Conservation (phyloP, 805 yeast genomes). For the Candida chauliodis region DNA sequence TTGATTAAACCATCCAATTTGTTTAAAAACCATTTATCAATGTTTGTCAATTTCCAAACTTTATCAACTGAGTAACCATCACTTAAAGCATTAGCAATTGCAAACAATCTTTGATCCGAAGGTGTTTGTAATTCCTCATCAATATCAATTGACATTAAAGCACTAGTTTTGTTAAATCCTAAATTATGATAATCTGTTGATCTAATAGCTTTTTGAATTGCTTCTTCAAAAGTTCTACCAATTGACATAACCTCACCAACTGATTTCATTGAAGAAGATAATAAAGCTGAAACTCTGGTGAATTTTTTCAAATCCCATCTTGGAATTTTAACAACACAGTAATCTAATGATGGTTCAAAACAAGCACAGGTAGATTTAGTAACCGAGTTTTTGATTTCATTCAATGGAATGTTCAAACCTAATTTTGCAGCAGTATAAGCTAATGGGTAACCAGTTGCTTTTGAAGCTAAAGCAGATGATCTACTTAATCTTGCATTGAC, state of each 20-base stretch:
- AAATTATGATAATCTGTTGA: slow-evolving; percentile 93
- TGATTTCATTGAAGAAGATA: slow-evolving; percentile 94
- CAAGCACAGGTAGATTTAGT: slow-evolving; percentile 93
- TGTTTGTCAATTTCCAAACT: slow-evolving; percentile 86
- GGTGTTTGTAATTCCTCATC: slow-evolving; percentile 94
- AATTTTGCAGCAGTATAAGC: slow-evolving; percentile 98
- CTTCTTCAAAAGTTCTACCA: slow-evolving; percentile 97
- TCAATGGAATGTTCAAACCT: slow-evolving; percentile 88
- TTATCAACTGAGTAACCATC: slow-evolving; percentile 88
- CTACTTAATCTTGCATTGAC: slow-evolving; percentile 97
- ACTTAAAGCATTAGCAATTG: slow-evolving; percentile 90
- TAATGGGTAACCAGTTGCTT: slow-evolving; percentile 97
- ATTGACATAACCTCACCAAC: slow-evolving; percentile 99
- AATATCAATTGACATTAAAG: slow-evolving; percentile 86
- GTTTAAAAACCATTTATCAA: slow-evolving; percentile 95
- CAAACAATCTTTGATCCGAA: slow-evolving; percentile 94
- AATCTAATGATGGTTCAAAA: slow-evolving; percentile 96
- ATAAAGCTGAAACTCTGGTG: slow-evolving; percentile 81
- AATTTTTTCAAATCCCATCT: slow-evolving; percentile 98
- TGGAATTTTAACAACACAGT: slow-evolving; percentile 96
- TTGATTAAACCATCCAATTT: slow-evolving; percentile 73
- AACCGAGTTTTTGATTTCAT: slow-evolving; percentile 88
- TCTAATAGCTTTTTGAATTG: slow-evolving; percentile 95
- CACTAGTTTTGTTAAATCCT: slow-evolving; percentile 84
- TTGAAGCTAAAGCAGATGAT: slow-evolving; percentile 98